A percentile compares a stretch with the other conserved stretches of the same genome.
phyloP scores from a whole-genome alignment of 2,329 filamentous ascomycete species.

The Curvularia lunata region DNA sequence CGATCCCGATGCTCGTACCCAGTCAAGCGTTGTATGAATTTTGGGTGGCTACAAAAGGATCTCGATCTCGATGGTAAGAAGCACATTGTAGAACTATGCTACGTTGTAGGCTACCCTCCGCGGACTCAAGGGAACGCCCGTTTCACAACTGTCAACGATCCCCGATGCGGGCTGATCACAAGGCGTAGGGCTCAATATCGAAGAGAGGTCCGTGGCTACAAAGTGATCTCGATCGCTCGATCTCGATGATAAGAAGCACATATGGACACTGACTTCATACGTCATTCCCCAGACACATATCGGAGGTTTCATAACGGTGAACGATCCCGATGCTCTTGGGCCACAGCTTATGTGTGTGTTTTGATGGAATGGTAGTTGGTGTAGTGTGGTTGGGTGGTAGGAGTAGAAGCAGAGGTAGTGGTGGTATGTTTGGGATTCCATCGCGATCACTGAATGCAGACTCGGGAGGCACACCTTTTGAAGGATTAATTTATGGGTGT shows the following conservation, averaged over 20 bases:
- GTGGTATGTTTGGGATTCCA: background rate
- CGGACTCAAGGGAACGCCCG: background rate
- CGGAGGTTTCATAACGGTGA: conserved; percentile 4
- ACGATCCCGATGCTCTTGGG: background rate
- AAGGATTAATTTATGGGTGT: background rate
- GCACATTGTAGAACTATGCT: background rate
- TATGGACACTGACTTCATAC: background rate
- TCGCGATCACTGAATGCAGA: background rate
- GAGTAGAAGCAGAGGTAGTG: background rate
- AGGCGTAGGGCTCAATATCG: background rate
- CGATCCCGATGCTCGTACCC: background rate
- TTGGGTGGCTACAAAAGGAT: background rate
- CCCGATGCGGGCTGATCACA: background rate
- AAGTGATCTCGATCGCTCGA: conserved; percentile 2
- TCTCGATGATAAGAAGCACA: conserved; percentile 3
- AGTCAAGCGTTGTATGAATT: background rate
- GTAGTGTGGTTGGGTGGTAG: background rate
- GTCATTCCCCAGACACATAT: background rate
- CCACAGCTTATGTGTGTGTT: background rate
- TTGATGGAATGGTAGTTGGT: too few relatives aligned
- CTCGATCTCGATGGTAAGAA: conserved; percentile 2
- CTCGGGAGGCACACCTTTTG: background rate
- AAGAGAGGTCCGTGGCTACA: background rate
- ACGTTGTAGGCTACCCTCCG: background rate
- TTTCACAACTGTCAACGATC: conserved; percentile 5